Base-by-base conservation (phyloP, 192 early-diverging fungal genomes). In the Coemansia sp. region DNA sequence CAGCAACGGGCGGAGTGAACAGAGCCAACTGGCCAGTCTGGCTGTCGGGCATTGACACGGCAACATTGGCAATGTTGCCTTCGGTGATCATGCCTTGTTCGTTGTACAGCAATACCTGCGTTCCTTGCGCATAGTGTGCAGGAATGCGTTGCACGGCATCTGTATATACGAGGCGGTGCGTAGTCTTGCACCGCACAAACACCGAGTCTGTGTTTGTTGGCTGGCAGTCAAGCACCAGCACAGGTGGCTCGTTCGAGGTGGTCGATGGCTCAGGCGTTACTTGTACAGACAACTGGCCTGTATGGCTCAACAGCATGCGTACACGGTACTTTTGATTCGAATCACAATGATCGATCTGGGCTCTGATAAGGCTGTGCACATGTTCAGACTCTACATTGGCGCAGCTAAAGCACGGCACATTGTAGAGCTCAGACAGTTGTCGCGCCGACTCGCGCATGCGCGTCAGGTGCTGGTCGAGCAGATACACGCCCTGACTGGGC, bases 161-260 rank as follows among this genome's bases (percentile, higher is more conserved):
- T 8, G 38, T 39, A 62, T 79, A 79, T 22, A 79, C 62, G 1
- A 35, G 39, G 11, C 76, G 76, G n/a, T 60, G 53, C 11, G 76
- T 79, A 3, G 76, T 79, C 53, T 79, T 79, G 69, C 76, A 79
- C 3, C 22, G 29, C 1, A 73, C 66, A 59, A 79, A 79, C 15
- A 69, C 60, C 21, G 67, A 70, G 24, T 67, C 24, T 22, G 50
- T 57, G 37, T 45, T 32, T 19, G 50, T 70, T 5, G 63, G 50
- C 67, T 69, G 54, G 5, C 41, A 19, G 63, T 75, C 73, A 1
- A 75, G 67, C 0, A 75, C 67, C 58, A 75, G 66, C 38, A 38
- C 11, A 5, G 62, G 62, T n/a, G 50, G 39, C 39, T 8, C 5
- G 5, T 38, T 2, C 39, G 39, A 1, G 39, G 10, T 41, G 39